Conservation (phyloP, 257 asterid species). For the Ligustrum vulgare region DNA sequence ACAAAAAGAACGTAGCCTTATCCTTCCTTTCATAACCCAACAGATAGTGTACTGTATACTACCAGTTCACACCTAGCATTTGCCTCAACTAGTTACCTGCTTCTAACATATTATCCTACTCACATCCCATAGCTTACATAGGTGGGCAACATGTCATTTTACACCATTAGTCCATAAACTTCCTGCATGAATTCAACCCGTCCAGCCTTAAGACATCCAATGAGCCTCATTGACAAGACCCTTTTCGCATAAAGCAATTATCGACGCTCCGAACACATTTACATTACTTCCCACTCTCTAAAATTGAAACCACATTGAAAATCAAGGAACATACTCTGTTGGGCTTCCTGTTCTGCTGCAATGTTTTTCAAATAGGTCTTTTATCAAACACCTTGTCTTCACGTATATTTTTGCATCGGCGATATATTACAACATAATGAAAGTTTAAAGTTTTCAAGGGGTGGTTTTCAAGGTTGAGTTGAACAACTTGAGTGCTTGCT, state of each 20-base stretch:
- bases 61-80: conserved; percentile 50
- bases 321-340: conserved; percentile 50
- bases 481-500: conserved; percentile 53
- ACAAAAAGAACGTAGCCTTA: too few relatives aligned
- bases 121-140: conserved; percentile 72
- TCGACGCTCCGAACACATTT: conserved; percentile 57
- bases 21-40: conserved; percentile 61
- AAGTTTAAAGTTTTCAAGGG: conserved; percentile 47
- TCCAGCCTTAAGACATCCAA: conserved; percentile 61
- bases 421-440: conserved; percentile 48
- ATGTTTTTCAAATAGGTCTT: conserved; percentile 59
- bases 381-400: conserved; percentile 75
- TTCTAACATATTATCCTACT: conserved; percentile 43
- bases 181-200: conserved; percentile 55
- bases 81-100: conserved; percentile 43
- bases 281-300: conserved; percentile 19
- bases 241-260: conserved; percentile 61
- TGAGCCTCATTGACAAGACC: conserved; percentile 65
- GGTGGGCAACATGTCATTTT: conserved; percentile 46
- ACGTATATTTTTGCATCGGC: conserved; percentile 37
- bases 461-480: conserved; percentile 41
- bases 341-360: conserved; percentile 45
- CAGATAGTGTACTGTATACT: conserved; percentile 58
- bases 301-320: conserved; percentile 47
- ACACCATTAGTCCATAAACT: conserved; percentile 49